phyloP scores from a whole-genome alignment of 169 alveolate genomes.

The Plasmodium gonderi region DNA sequence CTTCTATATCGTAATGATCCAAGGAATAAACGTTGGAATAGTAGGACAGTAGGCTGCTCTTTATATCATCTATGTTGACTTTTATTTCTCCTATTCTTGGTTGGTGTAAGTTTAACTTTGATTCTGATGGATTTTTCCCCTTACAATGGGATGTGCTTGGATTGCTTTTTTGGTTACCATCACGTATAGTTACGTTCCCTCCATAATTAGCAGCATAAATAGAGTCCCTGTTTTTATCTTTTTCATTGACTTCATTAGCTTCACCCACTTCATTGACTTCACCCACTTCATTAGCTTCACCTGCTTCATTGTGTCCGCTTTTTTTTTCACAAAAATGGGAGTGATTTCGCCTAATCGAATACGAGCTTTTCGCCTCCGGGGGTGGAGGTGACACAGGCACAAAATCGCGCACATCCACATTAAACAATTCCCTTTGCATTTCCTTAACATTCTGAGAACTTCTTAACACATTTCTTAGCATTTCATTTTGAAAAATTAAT shows the following conservation, averaged over 20 bases:
- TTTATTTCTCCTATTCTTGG: constrained; percentile 68
- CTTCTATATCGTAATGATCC: constrained; percentile 68
- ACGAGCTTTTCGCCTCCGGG: constrained; percentile 13
- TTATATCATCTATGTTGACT: constrained; percentile 68
- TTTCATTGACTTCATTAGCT: too few species aligned
- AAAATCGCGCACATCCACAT: constrained; percentile 46
- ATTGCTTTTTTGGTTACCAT: neutral
- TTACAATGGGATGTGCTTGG: neutral
- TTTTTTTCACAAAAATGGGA: neutral
- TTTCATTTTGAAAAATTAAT: constrained; percentile 50
- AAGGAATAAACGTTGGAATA: constrained; percentile 46
- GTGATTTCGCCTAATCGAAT: constrained; percentile 24
- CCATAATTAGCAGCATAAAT: neutral
- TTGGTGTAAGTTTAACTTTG: neutral
- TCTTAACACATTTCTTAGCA: constrained; percentile 35
- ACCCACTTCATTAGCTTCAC: neutral
- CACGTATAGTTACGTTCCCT: neutral
- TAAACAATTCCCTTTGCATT: constrained; percentile 63
- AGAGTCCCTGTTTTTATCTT: neutral
- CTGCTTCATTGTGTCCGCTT: neutral
- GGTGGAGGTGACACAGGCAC: constrained; percentile 19
- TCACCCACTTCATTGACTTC: too few species aligned
- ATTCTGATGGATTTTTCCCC: neutral
- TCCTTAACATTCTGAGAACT: constrained; percentile 63
- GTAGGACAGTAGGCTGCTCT: constrained; percentile 35